Evolutionary conservation across 768 basidiomycete genomes (phyloP).

Genomic region (Trichaptum fuscoviolaceum): DNA sequence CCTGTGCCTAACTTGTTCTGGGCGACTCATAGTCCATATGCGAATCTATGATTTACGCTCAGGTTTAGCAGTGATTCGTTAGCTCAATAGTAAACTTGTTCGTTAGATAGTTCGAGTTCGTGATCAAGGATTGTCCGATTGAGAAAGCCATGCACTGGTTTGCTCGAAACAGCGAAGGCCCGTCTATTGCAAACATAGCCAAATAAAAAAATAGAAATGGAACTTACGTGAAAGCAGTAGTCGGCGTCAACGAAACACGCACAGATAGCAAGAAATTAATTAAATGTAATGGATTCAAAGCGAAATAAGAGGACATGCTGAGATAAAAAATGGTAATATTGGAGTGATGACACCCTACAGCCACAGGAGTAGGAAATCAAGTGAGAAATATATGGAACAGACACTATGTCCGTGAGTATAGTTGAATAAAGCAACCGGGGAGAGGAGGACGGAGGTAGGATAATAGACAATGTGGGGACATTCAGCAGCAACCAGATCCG

Average conservation of each 20-base stretch:
- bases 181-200: background rate
- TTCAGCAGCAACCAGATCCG: slow-evolving; percentile 70
- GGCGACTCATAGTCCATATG: background rate
- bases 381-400: background rate
- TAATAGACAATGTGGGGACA: background rate
- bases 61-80: background rate
- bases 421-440: background rate
- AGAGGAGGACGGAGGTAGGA: background rate
- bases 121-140: background rate
- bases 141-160: background rate
- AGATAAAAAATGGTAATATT: background rate
- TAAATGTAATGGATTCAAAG: background rate
- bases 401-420: background rate
- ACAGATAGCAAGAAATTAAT: background rate
- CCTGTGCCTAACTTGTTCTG: background rate
- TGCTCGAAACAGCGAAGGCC: background rate
- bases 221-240: background rate
- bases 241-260: background rate
- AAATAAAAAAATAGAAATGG: background rate
- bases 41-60: background rate
- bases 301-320: background rate
- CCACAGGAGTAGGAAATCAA: background rate
- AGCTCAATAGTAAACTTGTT: background rate
- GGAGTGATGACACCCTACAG: background rate
- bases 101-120: background rate